phyloP scores from a whole-genome alignment of 108 stramenopile genomes.

The Skeletonema tropicum region DNA sequence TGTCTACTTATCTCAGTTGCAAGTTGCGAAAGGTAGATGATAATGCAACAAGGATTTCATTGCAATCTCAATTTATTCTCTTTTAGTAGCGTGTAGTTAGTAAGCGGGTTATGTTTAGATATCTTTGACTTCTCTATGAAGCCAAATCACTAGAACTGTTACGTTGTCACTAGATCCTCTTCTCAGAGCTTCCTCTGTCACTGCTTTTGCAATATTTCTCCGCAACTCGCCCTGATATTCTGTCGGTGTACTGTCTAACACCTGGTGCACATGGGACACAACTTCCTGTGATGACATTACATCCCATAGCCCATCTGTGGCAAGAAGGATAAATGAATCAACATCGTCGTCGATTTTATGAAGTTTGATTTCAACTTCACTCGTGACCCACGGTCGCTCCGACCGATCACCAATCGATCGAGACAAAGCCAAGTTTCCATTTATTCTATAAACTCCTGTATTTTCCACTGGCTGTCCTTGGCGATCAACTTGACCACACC shows the following conservation, averaged over 20 bases:
- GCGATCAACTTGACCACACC: slow-evolving; percentile 63
- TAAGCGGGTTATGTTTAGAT: neutral
- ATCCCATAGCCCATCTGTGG: slow-evolving; percentile 94
- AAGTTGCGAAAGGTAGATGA: too few relatives aligned
- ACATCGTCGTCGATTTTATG: slow-evolving; percentile 41
- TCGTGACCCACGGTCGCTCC: slow-evolving; percentile 85
- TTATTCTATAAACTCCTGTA: slow-evolving; percentile 91
- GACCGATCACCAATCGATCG: slow-evolving; percentile 94
- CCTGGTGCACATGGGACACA: slow-evolving; percentile 71
- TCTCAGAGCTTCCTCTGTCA: slow-evolving; percentile 72
- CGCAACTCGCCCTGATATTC: slow-evolving; percentile 17
- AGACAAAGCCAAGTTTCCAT: slow-evolving; percentile 94
- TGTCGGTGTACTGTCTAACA: slow-evolving; percentile 20
- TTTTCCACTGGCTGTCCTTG: slow-evolving; percentile 58
- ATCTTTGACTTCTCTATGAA: slow-evolving; percentile 31
- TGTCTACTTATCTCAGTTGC: too few relatives aligned
- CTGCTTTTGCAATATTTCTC: slow-evolving; percentile 48
- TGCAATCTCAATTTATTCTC: too few relatives aligned
- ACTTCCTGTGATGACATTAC: slow-evolving; percentile 83
- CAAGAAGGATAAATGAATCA: slow-evolving; percentile 66
- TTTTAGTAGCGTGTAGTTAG: neutral
- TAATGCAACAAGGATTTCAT: too few relatives aligned
- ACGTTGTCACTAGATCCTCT: slow-evolving; percentile 79
- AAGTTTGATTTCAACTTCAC: slow-evolving; percentile 79
- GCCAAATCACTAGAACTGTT: slow-evolving; percentile 79